Conservation (phyloP, 345 rosid species). For the Nasturtium officinale region DNA sequence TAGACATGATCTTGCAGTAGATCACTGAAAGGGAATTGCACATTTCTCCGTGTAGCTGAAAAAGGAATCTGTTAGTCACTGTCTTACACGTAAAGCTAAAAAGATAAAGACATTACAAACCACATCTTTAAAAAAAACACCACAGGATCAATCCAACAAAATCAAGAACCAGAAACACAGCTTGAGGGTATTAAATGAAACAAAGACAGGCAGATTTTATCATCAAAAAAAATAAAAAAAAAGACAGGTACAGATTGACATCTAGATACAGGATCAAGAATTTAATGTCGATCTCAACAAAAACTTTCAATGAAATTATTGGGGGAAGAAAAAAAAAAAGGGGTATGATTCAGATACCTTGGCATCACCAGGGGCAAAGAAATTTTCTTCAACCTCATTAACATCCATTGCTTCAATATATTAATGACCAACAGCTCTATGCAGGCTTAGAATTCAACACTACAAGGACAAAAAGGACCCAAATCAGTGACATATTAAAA, state of each 20-base stretch:
- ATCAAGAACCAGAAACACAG: constrained; percentile 10
- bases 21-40: constrained; percentile 73
- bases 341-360: constrained; percentile 58
- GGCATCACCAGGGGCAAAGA: constrained; percentile 88
- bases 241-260: not conserved
- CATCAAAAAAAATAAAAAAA: not conserved
- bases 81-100: constrained; percentile 19
- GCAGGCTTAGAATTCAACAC: constrained; percentile 42
- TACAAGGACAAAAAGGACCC: constrained; percentile 16
- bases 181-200: not conserved
- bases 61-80: constrained; percentile 19
- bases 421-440: constrained; percentile 38
- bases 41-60: constrained; percentile 92
- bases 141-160: constrained; percentile 3
- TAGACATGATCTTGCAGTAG: constrained; percentile 70
- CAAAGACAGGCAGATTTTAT: not conserved
- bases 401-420: constrained; percentile 65
- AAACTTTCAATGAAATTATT: not conserved
- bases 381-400: constrained; percentile 82
- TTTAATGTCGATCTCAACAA: constrained; percentile 3
- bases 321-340: not conserved
- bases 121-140: not conserved
- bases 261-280: constrained; percentile 10
- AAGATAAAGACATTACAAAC: not conserved
- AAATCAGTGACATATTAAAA: constrained; percentile 10